Evolutionary conservation across 1,284 basidiomycete genomes (phyloP), one percentile per base, ranked within the genome.

Genomic region (Trametes versicolor): DNA sequence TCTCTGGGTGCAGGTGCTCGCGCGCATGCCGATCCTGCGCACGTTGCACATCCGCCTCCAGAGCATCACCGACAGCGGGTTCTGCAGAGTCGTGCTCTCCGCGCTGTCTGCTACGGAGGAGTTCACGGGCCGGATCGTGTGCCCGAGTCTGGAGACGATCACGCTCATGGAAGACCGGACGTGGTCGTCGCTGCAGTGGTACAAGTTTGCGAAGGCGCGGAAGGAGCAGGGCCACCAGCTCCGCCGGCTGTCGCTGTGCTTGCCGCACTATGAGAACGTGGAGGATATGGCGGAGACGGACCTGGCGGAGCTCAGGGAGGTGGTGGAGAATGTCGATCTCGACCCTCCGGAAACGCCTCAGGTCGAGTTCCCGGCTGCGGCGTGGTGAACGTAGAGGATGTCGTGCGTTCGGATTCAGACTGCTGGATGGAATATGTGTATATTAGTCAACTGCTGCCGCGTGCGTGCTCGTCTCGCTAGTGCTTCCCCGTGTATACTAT

Each of bases 111-210:
- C 69, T 19, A 55, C 67, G 19, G 71, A 72, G 54, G 68, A 62
- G 13, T 47, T 72, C 53, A 74, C 69, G 7, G 71, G 69, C 17
- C 69, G 60, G 52, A 50, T 70, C n/a, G 49, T 70, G 27, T 76
- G 75, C 58, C 74, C 75, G 12, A 34, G 53, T 12, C 66, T 76
- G 29, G 74, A 76, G 64, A 68, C 65, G 57, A 63, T 76, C 32
- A 68, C 65, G 39, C 70, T 76, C 48, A 53, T 62, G 21, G 71
- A 74, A 41, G 75, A 76, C 70, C 72, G 71, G 70, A 75, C 74
- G 54, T 76, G 75, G 75, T 76, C 75, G 25, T 71, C 71, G 32
- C 68, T 76, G 48, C 74, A 74, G 61, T 75, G 71, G 63, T 76
- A 71, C 65, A 67, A 64, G 27, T 67, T 76, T 54, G 74, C 74